Evolutionary conservation across 805 yeast genomes (phyloP).

Genomic region (Clavispora fructus): DNA sequence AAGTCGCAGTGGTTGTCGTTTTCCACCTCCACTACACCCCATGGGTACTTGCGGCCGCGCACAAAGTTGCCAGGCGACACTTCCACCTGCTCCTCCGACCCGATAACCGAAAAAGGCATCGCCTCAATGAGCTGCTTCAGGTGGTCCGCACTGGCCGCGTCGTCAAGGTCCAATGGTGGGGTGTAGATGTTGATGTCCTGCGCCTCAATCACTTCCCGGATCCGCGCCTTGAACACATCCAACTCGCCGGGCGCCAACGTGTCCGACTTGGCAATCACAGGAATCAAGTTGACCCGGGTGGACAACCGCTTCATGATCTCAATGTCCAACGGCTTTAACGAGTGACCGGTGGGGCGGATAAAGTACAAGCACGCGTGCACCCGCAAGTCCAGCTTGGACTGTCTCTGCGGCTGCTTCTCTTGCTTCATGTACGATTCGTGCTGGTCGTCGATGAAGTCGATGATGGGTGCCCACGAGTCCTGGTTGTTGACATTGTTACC

Average conservation of each 20-base stretch:
- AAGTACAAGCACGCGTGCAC: constrained; percentile 90
- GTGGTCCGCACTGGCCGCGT: constrained; percentile 72
- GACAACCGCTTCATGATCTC: constrained; percentile 81
- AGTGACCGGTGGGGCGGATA: constrained; percentile 87
- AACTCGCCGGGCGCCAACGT: constrained; percentile 71
- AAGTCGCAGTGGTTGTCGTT: constrained; percentile 84
- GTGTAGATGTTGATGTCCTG: constrained; percentile 81
- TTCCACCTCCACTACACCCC: constrained; percentile 88
- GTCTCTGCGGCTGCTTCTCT: constrained; percentile 84
- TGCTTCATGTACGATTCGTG: constrained; percentile 85
- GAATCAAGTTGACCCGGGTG: constrained; percentile 79
- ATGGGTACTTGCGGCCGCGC: constrained; percentile 80
- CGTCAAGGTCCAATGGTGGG: constrained; percentile 74
- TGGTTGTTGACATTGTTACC: constrained; percentile 86
- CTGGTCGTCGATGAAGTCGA: constrained; percentile 88
- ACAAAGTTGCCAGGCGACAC: constrained; percentile 58
- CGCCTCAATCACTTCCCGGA: constrained; percentile 76
- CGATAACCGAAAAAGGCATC: constrained; percentile 84
- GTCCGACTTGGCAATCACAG: constrained; percentile 86
- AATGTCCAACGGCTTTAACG: constrained; percentile 81
- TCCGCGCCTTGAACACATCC: constrained; percentile 63
- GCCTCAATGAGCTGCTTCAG: constrained; percentile 74
- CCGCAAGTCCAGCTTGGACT: constrained; percentile 65
- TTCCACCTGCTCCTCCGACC: constrained; percentile 68
- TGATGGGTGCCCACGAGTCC: constrained; percentile 80